A percentile compares a stretch with the other conserved stretches of the same genome.
Evolutionary conservation across 2,329 filamentous ascomycete species (phyloP).

Genomic region (Sclerotinia sclerotiorum): DNA sequence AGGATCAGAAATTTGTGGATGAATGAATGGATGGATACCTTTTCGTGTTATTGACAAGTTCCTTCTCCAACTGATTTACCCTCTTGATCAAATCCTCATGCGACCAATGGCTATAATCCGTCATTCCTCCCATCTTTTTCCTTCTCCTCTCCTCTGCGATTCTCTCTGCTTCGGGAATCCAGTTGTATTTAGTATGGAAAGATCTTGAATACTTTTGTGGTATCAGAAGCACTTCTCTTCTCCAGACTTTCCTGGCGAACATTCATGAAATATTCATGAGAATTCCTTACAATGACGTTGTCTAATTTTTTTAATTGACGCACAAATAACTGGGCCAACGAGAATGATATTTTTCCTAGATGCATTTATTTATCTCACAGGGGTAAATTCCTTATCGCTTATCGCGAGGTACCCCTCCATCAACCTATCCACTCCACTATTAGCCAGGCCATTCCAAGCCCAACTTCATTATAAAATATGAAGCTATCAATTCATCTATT

Average conservation of each 20-base stretch:
- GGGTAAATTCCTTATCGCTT: slow-evolving; percentile 23
- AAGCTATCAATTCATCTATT: background rate
- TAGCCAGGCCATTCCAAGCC: background rate
- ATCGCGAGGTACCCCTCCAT: slow-evolving; percentile 6
- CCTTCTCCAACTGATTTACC: slow-evolving; percentile 65
- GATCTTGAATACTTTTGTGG: background rate
- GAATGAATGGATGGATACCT: slow-evolving; percentile 27
- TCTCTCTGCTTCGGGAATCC: slow-evolving; percentile 20
- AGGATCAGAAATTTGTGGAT: background rate
- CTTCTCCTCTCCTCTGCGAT: slow-evolving; percentile 19
- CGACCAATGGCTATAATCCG: slow-evolving; percentile 65
- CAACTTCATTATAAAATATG: background rate
- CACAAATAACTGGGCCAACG: slow-evolving; percentile 17
- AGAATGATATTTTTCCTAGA: slow-evolving; percentile 11
- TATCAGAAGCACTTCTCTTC: slow-evolving; percentile 5
- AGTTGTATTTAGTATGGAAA: background rate
- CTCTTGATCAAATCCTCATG: slow-evolving; percentile 66
- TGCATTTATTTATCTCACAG: background rate
- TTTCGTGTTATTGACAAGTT: slow-evolving; percentile 55
- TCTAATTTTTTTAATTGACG: slow-evolving; percentile 8
- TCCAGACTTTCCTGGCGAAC: background rate
- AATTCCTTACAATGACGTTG: background rate
- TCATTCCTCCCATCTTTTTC: slow-evolving; percentile 31
- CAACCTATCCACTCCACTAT: no score
- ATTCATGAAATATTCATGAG: slow-evolving; percentile 14